Evolutionary conservation across 2,329 filamentous ascomycete species (phyloP).

Genomic region (Hypoxylon rubiginosum): DNA sequence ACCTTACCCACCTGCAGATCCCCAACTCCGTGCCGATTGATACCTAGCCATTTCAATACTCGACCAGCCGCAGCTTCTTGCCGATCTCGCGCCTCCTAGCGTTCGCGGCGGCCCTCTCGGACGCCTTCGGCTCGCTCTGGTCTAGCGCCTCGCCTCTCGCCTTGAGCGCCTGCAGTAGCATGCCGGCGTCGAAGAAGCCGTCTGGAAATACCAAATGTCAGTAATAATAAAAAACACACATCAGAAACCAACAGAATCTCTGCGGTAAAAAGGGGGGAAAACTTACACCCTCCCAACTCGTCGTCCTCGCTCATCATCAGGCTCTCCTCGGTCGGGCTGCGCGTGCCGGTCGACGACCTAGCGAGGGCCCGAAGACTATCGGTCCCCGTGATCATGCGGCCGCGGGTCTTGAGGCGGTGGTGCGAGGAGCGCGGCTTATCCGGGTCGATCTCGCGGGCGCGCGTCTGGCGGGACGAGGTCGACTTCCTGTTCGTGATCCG

Average conservation of each 20-base stretch:
- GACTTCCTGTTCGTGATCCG: constrained; percentile 71
- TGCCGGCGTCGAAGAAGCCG: constrained; percentile 97
- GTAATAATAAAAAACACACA: constrained; percentile 20
- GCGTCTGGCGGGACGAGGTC: constrained; percentile 60
- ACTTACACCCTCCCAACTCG: constrained; percentile 92
- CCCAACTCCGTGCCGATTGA: background rate
- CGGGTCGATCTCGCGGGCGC: constrained; percentile 67
- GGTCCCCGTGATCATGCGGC: constrained; percentile 75
- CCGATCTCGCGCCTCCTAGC: constrained; percentile 76
- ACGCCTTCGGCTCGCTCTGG: constrained; percentile 64
- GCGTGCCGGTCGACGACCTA: constrained; percentile 62
- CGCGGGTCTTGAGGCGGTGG: constrained; percentile 76
- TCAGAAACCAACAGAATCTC: too few species aligned
- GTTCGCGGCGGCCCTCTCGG: constrained; percentile 71
- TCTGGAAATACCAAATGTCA: constrained; percentile 67
- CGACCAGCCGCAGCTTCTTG: constrained; percentile 78
- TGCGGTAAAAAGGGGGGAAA: constrained; percentile 22
- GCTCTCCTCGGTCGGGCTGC: constrained; percentile 77
- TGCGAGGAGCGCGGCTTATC: constrained; percentile 50
- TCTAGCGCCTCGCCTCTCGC: constrained; percentile 71
- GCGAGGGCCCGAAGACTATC: constrained; percentile 58
- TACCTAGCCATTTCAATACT: constrained; percentile 68
- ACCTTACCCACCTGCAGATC: background rate
- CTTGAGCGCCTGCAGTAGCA: constrained; percentile 90
- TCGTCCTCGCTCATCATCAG: constrained; percentile 84